A percentile compares a stretch with the other conserved stretches of the same genome.
phyloP scores from a whole-genome alignment of 139 green algal genomes.

The Chlorokybus atmophyticus region DNA sequence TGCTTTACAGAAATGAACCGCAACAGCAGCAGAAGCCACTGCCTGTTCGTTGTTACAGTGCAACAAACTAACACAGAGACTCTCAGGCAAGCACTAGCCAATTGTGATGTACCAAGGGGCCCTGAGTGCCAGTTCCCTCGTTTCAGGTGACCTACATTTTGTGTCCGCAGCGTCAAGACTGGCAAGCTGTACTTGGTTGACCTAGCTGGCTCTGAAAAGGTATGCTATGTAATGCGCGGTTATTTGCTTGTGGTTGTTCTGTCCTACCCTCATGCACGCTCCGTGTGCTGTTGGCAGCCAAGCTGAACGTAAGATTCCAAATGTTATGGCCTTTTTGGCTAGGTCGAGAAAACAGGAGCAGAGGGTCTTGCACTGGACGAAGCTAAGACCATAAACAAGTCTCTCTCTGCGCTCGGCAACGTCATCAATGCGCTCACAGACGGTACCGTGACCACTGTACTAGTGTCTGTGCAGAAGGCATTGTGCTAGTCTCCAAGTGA shows the following conservation, averaged over 20 bases:
- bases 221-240: too few relatives aligned
- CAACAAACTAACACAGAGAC: conserved; percentile 4
- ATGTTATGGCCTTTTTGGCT: too few relatives aligned
- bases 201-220: conserved; percentile 29
- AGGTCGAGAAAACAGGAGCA: conserved; percentile 20
- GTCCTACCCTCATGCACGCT: too few relatives aligned
- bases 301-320: too few relatives aligned
- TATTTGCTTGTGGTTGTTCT: too few relatives aligned
- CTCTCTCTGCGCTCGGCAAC: conserved; percentile 24
- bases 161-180: conserved; percentile 7
- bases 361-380: conserved; percentile 19
- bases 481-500: neutral
- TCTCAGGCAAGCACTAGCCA: neutral
- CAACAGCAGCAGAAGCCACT: conserved; percentile 22
- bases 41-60: conserved; percentile 12
- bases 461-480: neutral
- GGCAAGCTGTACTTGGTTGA: conserved; percentile 30
- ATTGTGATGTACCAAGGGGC: neutral
- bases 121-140: neutral
- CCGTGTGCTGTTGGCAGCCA: too few relatives aligned
- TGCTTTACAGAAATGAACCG: conserved; percentile 24
- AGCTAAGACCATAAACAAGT: conserved; percentile 36
- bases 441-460: conserved; percentile 1
- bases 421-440: conserved; percentile 29
- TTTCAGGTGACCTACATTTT: neutral